Evolutionary conservation across 2,329 filamentous ascomycete species (phyloP).

Genomic region (Aspergillus luchuensis): DNA sequence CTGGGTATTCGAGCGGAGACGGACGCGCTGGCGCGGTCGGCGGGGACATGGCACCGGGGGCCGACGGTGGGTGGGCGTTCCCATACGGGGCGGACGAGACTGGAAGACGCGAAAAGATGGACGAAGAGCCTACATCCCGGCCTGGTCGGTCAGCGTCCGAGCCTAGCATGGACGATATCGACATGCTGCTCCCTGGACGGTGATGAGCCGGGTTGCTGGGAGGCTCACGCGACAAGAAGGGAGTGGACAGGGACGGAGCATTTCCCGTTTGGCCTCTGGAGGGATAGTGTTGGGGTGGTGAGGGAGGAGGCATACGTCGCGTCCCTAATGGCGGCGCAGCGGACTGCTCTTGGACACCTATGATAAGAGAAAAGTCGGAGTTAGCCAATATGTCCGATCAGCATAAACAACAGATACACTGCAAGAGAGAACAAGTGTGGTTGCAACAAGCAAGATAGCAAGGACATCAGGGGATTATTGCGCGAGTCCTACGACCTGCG

Average conservation of each 20-base stretch:
- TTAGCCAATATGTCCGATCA: constrained; percentile 15
- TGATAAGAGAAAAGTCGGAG: constrained; percentile 1
- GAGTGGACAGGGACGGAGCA: constrained; percentile 41
- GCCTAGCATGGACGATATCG: constrained; percentile 72
- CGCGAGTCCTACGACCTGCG: constrained; percentile 15
- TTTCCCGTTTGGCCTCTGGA: constrained; percentile 45
- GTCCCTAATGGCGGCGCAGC: constrained; percentile 39
- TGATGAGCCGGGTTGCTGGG: constrained; percentile 55
- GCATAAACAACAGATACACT: neutral
- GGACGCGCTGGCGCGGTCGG: constrained; percentile 44
- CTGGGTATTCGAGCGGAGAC: constrained; percentile 60
- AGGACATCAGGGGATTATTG: neutral
- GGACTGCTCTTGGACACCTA: constrained; percentile 35
- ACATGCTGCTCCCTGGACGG: constrained; percentile 67
- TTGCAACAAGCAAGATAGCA: neutral
- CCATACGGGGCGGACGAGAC: constrained; percentile 36
- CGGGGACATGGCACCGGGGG: constrained; percentile 46
- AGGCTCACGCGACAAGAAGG: constrained; percentile 56
- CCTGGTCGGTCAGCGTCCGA: constrained; percentile 50
- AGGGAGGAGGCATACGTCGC: constrained; percentile 55
- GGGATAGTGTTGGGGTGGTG: constrained; percentile 51
- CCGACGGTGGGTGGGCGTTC: constrained; percentile 35
- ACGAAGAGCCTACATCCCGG: constrained; percentile 49
- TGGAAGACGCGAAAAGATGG: constrained; percentile 52
- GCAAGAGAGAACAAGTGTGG: neutral